Evolutionary conservation across 306 rosid genomes (phyloP), one percentile per base, ranked within the genome.

Genomic region (Hippophae tibetana): DNA sequence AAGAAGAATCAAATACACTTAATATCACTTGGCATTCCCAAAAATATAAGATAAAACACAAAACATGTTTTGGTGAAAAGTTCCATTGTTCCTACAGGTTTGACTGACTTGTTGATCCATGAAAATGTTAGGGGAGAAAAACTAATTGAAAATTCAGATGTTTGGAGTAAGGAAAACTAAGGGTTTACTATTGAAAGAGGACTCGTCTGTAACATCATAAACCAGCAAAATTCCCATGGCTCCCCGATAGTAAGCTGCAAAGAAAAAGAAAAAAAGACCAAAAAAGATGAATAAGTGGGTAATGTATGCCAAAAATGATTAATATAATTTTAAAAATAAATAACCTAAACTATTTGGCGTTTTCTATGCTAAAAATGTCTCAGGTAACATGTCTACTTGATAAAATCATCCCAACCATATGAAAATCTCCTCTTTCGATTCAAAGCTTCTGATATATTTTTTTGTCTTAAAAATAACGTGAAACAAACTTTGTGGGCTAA

Each of bases 161-260:
- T 59, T 10, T 27, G 72, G 68, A 47, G 64, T 43, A 70, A 67
- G 66, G 69, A 63, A 73, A 71, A 57, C 62, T 55, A 62, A 51
- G 47, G 57, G 6, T 10, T 84, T 68, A 92, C 98, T 92, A 82
- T 92, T 92, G 79, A 92, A 85, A 52, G 98, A 92, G 61, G 96
- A 81, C 72, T 92, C 98, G 46, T 92, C 94, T 0, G 98, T 92
- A 47, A 92, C 95, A 53, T 88, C 96, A 43, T 92, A 92, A 52
- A 92, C 98, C 70, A 88, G 88, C 81, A 87, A 79, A 73, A 84
- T 84, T 60, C 92, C 95, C 95, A 87, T 87, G 67, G 92, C 92
- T 79, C 96, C 95, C 51, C 95, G 88, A 57, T 87, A 84, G 74
- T 87, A 87, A 73, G 95, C 95, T 87, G 89, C 86, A 74, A 56